phyloP scores from a whole-genome alignment of 148 eudicot genomes.

The Silene uniflora region DNA sequence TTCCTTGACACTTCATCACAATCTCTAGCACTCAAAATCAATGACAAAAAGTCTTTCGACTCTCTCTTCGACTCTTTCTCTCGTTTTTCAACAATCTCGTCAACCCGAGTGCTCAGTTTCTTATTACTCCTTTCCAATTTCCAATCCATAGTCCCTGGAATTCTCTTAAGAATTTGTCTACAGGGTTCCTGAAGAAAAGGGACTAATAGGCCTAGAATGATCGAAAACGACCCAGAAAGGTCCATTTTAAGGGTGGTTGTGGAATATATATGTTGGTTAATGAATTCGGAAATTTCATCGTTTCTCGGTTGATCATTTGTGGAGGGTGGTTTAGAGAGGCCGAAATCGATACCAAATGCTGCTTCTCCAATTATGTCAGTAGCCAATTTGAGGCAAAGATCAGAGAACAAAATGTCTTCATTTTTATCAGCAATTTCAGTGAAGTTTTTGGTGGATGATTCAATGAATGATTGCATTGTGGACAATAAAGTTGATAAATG shows the following conservation, averaged over 20 bases:
- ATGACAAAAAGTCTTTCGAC: slow-evolving; percentile 77
- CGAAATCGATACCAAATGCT: slow-evolving; percentile 83
- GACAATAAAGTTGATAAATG: slow-evolving; percentile 75
- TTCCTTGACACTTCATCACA: slow-evolving; percentile 37
- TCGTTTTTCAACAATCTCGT: slow-evolving; percentile 52
- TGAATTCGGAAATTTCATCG: slow-evolving; percentile 49
- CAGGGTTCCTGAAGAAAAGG: slow-evolving; percentile 82
- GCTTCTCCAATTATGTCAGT: slow-evolving; percentile 84
- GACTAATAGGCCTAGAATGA: slow-evolving; percentile 64
- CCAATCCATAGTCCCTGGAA: slow-evolving; percentile 83
- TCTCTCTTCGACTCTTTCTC: slow-evolving; percentile 36
- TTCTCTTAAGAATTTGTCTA: slow-evolving; percentile 63
- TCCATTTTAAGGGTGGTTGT: slow-evolving; percentile 90
- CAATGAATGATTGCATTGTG: slow-evolving; percentile 71
- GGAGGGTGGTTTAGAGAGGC: slow-evolving; percentile 56
- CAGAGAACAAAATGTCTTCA: slow-evolving; percentile 50
- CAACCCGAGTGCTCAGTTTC: slow-evolving; percentile 46
- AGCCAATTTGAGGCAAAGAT: slow-evolving; percentile 67
- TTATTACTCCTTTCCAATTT: slow-evolving; percentile 55
- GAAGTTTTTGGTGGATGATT: slow-evolving; percentile 45
- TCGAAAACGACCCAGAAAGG: slow-evolving; percentile 78
- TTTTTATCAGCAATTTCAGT: slow-evolving; percentile 19
- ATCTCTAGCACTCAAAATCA: slow-evolving; percentile 62
- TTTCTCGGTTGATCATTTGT: slow-evolving; percentile 20
- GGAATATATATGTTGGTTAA: slow-evolving; percentile 77